Evolutionary conservation across 352 stramenopile species (phyloP).

Genomic region (Pythium insidiosum): DNA sequence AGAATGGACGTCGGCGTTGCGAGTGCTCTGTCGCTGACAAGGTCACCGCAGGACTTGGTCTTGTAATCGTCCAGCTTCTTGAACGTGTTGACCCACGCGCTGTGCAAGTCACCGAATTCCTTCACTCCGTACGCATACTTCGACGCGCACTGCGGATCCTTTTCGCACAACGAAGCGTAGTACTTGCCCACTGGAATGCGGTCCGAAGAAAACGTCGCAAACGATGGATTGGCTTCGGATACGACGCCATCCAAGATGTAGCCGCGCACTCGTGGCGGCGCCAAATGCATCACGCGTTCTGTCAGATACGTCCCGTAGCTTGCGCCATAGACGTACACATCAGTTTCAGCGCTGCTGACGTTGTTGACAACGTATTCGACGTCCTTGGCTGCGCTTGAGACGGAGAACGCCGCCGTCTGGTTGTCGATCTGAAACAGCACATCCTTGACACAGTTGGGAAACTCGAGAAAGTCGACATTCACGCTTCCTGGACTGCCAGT

Average conservation of each 20-base stretch:
- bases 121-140: too few species aligned
- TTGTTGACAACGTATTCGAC: constrained; percentile 14
- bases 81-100: constrained; percentile 18
- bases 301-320: constrained; percentile 49
- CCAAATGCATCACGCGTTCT: constrained; percentile 41
- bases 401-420: constrained; percentile 27
- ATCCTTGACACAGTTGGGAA: constrained; percentile 23
- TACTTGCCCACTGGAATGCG: constrained; percentile 10
- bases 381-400: constrained; percentile 39
- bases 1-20: too few species aligned
- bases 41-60: constrained; percentile 12
- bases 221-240: constrained; percentile 15
- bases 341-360: too few species aligned
- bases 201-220: constrained; percentile 26
- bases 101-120: too few species aligned
- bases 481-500: constrained; percentile 10
- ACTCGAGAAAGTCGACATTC: constrained; percentile 12
- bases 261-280: constrained; percentile 22
- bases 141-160: too few species aligned
- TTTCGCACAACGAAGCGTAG: constrained; percentile 18
- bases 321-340: constrained; percentile 38
- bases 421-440: constrained; percentile 26
- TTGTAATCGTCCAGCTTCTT: constrained; percentile 21
- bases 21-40: too few species aligned
- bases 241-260: constrained; percentile 45